A percentile compares a stretch with the other conserved stretches of the same genome.
phyloP scores from a whole-genome alignment of 805 yeast species.

The Nakazawaea peltata region DNA sequence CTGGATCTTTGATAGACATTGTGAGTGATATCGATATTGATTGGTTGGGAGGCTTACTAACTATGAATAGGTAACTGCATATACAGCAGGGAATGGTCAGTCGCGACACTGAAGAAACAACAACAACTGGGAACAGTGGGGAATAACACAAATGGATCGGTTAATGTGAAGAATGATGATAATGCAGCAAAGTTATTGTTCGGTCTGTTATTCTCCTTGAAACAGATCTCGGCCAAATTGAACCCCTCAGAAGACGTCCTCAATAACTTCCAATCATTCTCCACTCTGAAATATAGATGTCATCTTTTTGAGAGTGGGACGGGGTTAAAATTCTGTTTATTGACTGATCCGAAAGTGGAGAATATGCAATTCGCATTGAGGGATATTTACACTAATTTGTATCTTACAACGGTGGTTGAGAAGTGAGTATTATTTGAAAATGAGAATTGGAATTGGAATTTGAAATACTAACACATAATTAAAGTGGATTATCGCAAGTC shows the following conservation, averaged over 20 bases:
- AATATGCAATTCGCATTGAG: slow-evolving; percentile 46
- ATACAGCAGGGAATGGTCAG: slow-evolving; percentile 62
- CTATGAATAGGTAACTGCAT: slow-evolving; percentile 55
- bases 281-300: slow-evolving; percentile 72
- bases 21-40: slow-evolving; percentile 34
- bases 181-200: slow-evolving; percentile 76
- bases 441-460: not conserved
- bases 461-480: slow-evolving; percentile 5
- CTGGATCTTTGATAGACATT: slow-evolving; percentile 88
- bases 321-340: slow-evolving; percentile 65
- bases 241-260: slow-evolving; percentile 19
- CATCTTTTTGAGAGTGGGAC: slow-evolving; percentile 78
- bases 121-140: slow-evolving; percentile 8
- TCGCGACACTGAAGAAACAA: slow-evolving; percentile 3
- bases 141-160: slow-evolving; percentile 21
- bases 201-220: slow-evolving; percentile 75
- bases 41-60: not conserved
- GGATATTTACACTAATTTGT: slow-evolving; percentile 52
- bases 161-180: slow-evolving; percentile 49
- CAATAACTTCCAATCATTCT: slow-evolving; percentile 40
- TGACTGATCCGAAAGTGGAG: slow-evolving; percentile 58
- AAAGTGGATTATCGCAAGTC: slow-evolving; percentile 41
- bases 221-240: slow-evolving; percentile 60
- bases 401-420: slow-evolving; percentile 51
- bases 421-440: slow-evolving; percentile 27